phyloP scores from a whole-genome alignment of 129 eudicot species.

The Centaurea solstitialis region DNA sequence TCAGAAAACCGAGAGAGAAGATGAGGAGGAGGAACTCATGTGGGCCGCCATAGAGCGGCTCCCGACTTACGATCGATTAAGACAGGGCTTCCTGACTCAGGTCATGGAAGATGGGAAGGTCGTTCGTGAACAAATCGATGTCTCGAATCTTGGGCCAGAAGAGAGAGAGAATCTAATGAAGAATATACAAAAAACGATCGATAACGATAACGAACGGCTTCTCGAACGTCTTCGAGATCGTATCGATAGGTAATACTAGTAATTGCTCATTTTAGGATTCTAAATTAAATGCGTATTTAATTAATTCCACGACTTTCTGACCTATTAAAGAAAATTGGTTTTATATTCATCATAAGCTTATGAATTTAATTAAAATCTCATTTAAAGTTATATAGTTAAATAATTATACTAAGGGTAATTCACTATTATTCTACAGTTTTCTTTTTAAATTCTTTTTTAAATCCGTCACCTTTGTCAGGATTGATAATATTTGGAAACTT shows the following conservation, averaged over 20 bases:
- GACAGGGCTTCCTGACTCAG: conserved; percentile 58
- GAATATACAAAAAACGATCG: conserved; percentile 48
- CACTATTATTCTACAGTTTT: too few relatives aligned
- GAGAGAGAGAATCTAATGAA: conserved; percentile 61
- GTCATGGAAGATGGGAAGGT: conserved; percentile 59
- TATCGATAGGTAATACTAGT: conserved; percentile 44
- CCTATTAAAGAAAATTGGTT: too few relatives aligned
- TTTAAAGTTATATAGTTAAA: too few relatives aligned
- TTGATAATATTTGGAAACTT: not conserved
- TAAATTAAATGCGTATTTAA: too few relatives aligned
- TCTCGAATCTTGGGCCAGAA: conserved; percentile 48
- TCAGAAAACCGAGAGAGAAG: conserved; percentile 34
- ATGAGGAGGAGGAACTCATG: conserved; percentile 59
- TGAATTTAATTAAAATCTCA: too few relatives aligned
- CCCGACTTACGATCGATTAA: conserved; percentile 66
- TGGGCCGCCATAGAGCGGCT: conserved; percentile 86
- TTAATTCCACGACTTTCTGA: too few relatives aligned
- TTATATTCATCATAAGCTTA: too few relatives aligned
- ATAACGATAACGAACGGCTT: conserved; percentile 68
- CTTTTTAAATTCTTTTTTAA: not conserved
- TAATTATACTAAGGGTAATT: too few relatives aligned
- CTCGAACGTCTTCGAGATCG: conserved; percentile 64
- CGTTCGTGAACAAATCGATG: conserved; percentile 56
- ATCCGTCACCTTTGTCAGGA: not conserved
- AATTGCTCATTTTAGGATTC: too few relatives aligned